Evolutionary conservation across 2,329 filamentous ascomycete species (phyloP), one percentile per base, ranked within the genome.

Genomic region (Diaporthe sp.): DNA sequence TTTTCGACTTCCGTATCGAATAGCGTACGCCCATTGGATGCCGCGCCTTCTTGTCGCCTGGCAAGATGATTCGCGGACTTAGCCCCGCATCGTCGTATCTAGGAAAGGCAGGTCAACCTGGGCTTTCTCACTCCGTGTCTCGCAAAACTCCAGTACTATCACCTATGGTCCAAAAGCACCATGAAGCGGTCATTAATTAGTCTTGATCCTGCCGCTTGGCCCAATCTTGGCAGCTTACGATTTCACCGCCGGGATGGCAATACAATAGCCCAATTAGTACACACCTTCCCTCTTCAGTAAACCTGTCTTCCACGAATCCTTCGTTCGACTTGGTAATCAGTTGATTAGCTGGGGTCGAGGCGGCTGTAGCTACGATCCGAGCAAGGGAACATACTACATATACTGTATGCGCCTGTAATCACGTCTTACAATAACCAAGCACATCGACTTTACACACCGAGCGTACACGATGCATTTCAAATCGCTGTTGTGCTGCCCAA

Each of bases 261-360:
- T 13, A 13, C 30, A 35, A 30, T 17, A 35, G 19, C 53, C 53
- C 30, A 12, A n/a, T 58, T 12, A 35, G 55, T 58, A 35, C 1
- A 35, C 30, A 58, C 55, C 55, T 58, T 35, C 55, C 55, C 30
- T 58, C 30, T 58, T 58, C 55, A 58, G 55, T 35, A 58, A 35
- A 58, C 5, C 6, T 58, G 9, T 58, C 19, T 35, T 35, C 30
- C 30, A 12, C 22, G 13, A 58, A 35, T 35, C 30, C 55, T 58
- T 58, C 30, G 30, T 5, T n/a, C 30, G 4, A 35, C 30, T 15
- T 35, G 19, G 30, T 35, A 25, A 22, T n/a, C 30, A 17, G 2
- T 1, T 58, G n/a, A 51, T 25, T 13, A 25, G 3, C n/a, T 51
- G 47, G 4, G n/a, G n/a, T 4, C n/a, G 27, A 9, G 47, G 17